These are phyloP conservation scores for Verticillium zaregamsianum DNA, from an alignment of 2,329 filamentous ascomycete species.

Conservation along the genomic window DNA sequence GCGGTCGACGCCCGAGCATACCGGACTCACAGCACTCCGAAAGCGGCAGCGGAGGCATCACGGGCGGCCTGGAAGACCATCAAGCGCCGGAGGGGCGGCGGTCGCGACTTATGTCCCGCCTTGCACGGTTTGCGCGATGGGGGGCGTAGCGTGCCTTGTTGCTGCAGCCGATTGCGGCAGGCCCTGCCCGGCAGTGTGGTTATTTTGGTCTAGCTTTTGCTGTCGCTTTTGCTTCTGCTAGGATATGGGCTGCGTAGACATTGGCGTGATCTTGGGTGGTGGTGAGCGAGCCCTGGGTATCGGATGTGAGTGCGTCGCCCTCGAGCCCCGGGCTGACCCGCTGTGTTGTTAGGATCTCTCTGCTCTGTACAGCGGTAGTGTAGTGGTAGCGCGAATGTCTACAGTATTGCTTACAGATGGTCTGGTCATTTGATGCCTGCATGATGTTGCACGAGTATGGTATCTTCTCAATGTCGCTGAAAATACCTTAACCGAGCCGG, in stretches of 20 bases:
- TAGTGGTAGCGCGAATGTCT: neutral
- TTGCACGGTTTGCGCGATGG: neutral
- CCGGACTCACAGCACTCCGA: neutral
- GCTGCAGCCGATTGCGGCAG: neutral
- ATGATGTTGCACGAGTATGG: too few species aligned
- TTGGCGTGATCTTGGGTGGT: neutral
- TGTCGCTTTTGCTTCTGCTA: neutral
- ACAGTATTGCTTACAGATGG: neutral
- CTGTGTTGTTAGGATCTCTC: neutral
- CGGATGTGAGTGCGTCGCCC: too few species aligned
- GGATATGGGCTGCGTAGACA: neutral
- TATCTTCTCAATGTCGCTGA: too few species aligned
- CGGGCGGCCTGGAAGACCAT: neutral
- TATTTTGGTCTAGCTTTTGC: neutral
- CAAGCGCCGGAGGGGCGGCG: neutral
- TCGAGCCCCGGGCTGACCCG: neutral
- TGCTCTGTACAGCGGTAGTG: neutral
- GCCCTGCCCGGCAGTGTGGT: neutral
- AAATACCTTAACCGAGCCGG: too few species aligned
- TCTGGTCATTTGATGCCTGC: neutral
- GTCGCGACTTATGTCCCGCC: neutral
- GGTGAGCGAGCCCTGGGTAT: neutral
- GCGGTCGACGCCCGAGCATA: neutral
- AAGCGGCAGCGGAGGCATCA: neutral
- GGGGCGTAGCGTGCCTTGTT: neutral